Evolutionary conservation across 225 moss, liverwort and hornwort genomes (phyloP), one percentile per base, ranked within the genome.

Genomic region (Anthoceros angustus): DNA sequence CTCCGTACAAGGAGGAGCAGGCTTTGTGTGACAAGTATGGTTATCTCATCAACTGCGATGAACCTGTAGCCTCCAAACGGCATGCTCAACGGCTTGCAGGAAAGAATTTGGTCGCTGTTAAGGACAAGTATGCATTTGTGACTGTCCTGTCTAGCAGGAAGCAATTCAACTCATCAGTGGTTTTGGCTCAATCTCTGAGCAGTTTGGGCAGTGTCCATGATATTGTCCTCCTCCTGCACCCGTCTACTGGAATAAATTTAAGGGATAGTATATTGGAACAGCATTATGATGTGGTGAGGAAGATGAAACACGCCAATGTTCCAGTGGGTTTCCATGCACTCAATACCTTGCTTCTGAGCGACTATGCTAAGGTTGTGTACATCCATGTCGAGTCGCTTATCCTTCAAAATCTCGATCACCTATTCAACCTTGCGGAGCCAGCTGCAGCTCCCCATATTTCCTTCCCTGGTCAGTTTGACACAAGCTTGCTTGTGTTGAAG

Each of bases 111-210:
- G 63, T 80, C 60, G 80, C 82, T 16, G 70, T 41, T 16, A 66
- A 76, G 12, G 75, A 72, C 11, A 82, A 72, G 63, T 88, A 74
- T 63, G 95, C 95, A 1, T 95, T 85, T 62, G 91, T 74, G 11
- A 95, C 91, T 5, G 69, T 77, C 74, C 60, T 95, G 50, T 69
- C 80, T 42, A 86, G 90, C 20, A 73, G 78, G 32, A 72, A n/a
- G 32, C 67, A 73, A 79, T 72, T 85, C 65, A 78, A 79, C 69
- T 64, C 80, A 64, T 82, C 78, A 21, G 75, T 95, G 5, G 77
- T 91, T 9, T 79, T 88, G 80, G 90, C 90, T 18, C 95, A 95
- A 73, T 85, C 95, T 12, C 72, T 95, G 24, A 84, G 90, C 45
- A 88, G 76, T 42, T 74, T 90, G 0, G 91, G 88, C 68, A 82